phyloP scores from a whole-genome alignment of 176 grass and related monocot genomes.

The Musa beccarii region DNA sequence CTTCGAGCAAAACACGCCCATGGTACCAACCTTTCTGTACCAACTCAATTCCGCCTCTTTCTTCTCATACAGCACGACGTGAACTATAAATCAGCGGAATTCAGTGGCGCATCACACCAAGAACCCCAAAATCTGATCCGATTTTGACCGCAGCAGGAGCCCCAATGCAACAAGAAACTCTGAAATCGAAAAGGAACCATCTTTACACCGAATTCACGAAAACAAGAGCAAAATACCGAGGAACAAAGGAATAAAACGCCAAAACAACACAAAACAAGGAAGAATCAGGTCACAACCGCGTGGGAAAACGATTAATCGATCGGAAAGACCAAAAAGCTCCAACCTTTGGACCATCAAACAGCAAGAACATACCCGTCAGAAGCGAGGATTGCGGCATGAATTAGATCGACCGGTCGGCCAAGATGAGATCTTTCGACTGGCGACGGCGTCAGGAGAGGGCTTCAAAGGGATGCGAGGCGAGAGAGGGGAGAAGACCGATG shows the following conservation, averaged over 20 bases:
- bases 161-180: neutral
- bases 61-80: neutral
- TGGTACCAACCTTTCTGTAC: neutral
- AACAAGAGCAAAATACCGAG: neutral
- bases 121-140: neutral
- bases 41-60: slow-evolving; percentile 12
- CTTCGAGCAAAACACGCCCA: slow-evolving; percentile 19
- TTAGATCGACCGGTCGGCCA: neutral
- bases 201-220: neutral
- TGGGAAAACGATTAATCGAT: neutral
- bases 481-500: neutral
- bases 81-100: neutral
- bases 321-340: neutral
- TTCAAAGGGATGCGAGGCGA: neutral
- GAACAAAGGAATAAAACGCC: neutral
- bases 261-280: neutral
- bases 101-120: neutral
- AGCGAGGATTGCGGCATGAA: neutral
- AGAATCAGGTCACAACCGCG: neutral
- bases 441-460: neutral
- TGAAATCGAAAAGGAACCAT: neutral
- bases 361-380: neutral
- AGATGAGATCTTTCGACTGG: neutral
- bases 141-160: neutral
- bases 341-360: neutral